These are phyloP conservation scores for Orbilia javanica DNA, from an alignment of 2,329 filamentous ascomycete genomes.

Conservation along the genomic window DNA sequence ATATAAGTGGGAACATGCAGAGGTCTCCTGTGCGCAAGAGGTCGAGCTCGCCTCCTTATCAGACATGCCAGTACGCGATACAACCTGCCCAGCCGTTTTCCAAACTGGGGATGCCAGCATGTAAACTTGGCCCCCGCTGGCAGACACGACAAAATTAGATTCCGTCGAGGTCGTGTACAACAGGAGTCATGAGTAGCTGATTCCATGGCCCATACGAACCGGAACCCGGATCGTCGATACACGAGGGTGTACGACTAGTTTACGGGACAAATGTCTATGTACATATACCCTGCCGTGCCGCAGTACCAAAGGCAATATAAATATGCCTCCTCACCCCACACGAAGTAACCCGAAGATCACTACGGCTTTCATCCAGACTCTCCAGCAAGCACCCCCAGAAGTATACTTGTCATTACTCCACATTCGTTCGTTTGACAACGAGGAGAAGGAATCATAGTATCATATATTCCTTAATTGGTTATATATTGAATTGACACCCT, in stretches of 20 bases:
- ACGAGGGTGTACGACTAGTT: too few species aligned
- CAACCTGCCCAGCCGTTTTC: neutral
- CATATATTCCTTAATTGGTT: slow-evolving; percentile 37
- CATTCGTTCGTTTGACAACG: slow-evolving; percentile 32
- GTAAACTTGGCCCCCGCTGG: neutral
- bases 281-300: neutral
- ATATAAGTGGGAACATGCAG: slow-evolving; percentile 2
- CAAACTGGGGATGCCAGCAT: neutral
- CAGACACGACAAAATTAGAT: slow-evolving; percentile 4
- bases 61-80: neutral
- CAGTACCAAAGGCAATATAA: slow-evolving; percentile 28
- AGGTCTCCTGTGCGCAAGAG: neutral
- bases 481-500: neutral
- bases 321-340: slow-evolving; percentile 8
- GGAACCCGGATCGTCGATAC: neutral
- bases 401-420: neutral
- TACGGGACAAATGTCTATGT: too few species aligned
- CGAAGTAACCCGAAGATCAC: slow-evolving; percentile 22
- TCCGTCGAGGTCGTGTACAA: neutral
- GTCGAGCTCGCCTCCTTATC: slow-evolving; percentile 1
- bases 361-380: slow-evolving; percentile 11
- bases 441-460: neutral
- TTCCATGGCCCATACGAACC: neutral
- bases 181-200: neutral
- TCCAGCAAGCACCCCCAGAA: neutral